Evolutionary conservation across 2,329 filamentous ascomycete species (phyloP).

Genomic region (Exophiala xenobiotica): DNA sequence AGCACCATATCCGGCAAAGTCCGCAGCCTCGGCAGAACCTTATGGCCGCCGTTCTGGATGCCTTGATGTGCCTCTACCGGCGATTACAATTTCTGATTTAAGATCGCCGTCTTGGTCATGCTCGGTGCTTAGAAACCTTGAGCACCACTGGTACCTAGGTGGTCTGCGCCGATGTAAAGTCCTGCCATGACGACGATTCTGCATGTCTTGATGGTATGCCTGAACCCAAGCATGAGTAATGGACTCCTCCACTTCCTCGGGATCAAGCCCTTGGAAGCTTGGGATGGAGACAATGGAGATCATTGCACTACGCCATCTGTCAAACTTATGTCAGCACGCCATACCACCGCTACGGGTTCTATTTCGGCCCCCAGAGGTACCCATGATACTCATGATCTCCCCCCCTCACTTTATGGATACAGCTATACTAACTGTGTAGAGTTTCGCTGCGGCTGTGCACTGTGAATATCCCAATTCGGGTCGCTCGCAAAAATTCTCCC

Average conservation of each 20-base stretch:
- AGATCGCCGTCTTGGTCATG: background rate
- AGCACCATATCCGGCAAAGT: background rate
- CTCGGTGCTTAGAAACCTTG: background rate
- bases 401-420: constrained; percentile 1
- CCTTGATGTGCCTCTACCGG: background rate
- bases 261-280: background rate
- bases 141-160: background rate
- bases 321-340: background rate
- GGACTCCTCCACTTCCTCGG: background rate
- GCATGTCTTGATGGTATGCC: background rate
- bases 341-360: background rate
- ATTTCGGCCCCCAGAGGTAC: background rate
- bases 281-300: background rate
- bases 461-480: background rate
- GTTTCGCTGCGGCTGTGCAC: background rate
- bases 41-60: background rate
- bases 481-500: background rate
- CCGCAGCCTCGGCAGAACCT: background rate
- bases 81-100: background rate
- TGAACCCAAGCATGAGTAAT: background rate
- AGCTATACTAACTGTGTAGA: background rate
- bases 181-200: too few species aligned
- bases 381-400: too few species aligned
- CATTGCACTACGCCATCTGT: background rate
- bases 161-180: too few species aligned